Base-by-base conservation (phyloP, 2,329 filamentous ascomycete species). In the Cryoendolithus antarcticus region DNA sequence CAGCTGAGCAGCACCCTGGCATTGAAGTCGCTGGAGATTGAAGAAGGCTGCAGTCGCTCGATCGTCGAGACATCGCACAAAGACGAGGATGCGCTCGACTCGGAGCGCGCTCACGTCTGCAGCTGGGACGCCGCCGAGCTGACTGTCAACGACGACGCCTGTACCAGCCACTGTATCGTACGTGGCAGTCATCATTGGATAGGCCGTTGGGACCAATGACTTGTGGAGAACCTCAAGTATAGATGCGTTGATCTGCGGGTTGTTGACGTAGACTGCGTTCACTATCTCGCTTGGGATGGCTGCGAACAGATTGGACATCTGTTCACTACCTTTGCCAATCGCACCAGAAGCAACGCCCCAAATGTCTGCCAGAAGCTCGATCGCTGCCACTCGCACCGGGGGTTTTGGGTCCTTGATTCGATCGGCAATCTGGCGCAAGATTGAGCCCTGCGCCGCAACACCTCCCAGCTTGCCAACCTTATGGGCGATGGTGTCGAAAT, bases 311-410 rank as follows among this genome's bases (percentile, higher is more conserved):
- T 75, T 67, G 9, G 72, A 74, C 12, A 93, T 80, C 11, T 72
- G 67, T 49, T 94, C 85, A 51, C 89, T 82, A 10, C 84, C 85
- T 38, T 81, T 75, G 15, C 84, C 78, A 50, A 98, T 82, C 52
- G 94, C 88, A 12, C 86, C 84, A 11, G 80, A 77, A 9, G 85
- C 89, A 11, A 93, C 88, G n/a, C 85, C 88, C 91, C 91, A 98
- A 24, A 96, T 78, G 45, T 80, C 84, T 8, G 77, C 84, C 1
- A 96, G 67, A 7, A 93, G 70, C 37, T 78, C 80, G 75, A 94
- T 93, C 19, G 86, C 88, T 51, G 89, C 85, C 30, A 83, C 77
- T 41, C 89, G 82, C 8, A 98, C 84, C 32, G 75, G 69, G 9
- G 80, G 75, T 57, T 82, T 89, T 45, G 81, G 80, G 62, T 98